Conservation (phyloP, 139 green algal species). For the Coccomyxa sp. region DNA sequence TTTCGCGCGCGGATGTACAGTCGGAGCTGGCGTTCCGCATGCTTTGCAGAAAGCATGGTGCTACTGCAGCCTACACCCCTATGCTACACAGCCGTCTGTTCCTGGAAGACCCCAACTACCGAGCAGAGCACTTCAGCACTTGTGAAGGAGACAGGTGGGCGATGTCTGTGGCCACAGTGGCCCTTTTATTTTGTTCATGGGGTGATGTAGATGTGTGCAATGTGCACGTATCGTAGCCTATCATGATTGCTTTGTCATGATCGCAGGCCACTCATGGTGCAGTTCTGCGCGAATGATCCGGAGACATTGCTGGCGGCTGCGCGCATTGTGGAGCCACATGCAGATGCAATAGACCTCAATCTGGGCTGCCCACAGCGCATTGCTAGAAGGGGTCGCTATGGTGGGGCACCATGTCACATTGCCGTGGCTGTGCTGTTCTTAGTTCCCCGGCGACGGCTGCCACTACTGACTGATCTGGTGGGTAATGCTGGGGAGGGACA, state of each 20-base stretch:
- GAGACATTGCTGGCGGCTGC: conserved; percentile 77
- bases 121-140: conserved; percentile 85
- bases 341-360: conserved; percentile 95
- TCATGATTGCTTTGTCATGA: neutral
- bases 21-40: conserved; percentile 93
- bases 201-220: no score
- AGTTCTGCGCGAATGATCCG: conserved; percentile 98
- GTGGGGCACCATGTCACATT: neutral
- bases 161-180: neutral
- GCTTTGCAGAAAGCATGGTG: conserved; percentile 84
- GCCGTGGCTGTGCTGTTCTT: no score
- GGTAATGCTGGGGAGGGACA: no score
- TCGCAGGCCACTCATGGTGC: conserved; percentile 78
- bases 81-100: conserved; percentile 96
- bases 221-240: no score
- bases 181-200: neutral
- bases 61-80: conserved; percentile 90
- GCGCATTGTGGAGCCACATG: conserved; percentile 54
- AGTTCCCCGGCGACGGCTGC: no score
- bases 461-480: no score
- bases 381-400: conserved; percentile 57
- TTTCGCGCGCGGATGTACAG: conserved; percentile 33
- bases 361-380: conserved; percentile 95
- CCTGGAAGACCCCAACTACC: conserved; percentile 68
- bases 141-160: conserved; percentile 56